phyloP scores from a whole-genome alignment of 306 rosid genomes.

The Benincasa hispida region DNA sequence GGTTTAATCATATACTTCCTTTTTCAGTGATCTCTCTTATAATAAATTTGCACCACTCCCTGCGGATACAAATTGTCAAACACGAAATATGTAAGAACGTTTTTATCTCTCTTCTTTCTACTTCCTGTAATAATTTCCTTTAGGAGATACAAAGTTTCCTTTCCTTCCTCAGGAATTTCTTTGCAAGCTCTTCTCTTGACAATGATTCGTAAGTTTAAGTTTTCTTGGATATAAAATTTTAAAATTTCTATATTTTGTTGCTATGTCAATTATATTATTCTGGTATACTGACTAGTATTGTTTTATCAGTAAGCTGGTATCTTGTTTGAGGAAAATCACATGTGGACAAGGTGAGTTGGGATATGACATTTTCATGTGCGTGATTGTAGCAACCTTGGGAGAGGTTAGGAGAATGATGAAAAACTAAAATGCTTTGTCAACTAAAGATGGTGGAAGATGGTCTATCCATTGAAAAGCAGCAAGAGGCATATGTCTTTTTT shows the following conservation, averaged over 20 bases:
- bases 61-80: not conserved
- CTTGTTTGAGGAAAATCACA: slow-evolving; percentile 11
- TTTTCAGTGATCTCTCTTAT: slow-evolving; percentile 34
- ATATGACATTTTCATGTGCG: not conserved
- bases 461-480: not conserved
- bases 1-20: not conserved
- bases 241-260: no score
- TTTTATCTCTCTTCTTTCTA: not conserved
- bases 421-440: not conserved
- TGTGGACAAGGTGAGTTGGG: not conserved
- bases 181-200: slow-evolving; percentile 27
- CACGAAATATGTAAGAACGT: not conserved
- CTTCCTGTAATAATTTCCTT: no score
- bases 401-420: not conserved
- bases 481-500: no score
- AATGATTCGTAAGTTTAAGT: slow-evolving; percentile 32
- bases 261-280: not conserved
- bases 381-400: not conserved
- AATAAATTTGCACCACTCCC: slow-evolving; percentile 21
- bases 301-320: slow-evolving; percentile 20
- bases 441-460: not conserved
- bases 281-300: not conserved
- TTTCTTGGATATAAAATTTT: no score
- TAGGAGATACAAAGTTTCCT: no score
- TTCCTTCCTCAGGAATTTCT: slow-evolving; percentile 28